Conservation (phyloP, 441 rosid genomes). For the Manihot esculenta region DNA sequence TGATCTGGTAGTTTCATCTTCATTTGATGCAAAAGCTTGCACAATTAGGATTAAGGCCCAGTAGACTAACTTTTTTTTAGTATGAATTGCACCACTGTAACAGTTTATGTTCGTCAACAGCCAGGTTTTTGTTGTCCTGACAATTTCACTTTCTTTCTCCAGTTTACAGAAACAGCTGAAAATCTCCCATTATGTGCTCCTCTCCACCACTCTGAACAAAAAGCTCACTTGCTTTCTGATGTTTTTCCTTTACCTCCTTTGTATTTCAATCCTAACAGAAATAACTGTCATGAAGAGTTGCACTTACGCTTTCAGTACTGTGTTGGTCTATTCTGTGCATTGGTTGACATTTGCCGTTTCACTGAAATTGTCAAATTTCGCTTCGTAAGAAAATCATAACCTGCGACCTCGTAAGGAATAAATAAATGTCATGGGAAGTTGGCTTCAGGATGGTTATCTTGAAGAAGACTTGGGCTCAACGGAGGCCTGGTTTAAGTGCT, state of each 20-base stretch:
- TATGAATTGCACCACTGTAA: too few species aligned
- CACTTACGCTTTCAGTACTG: not conserved
- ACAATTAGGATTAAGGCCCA: too few species aligned
- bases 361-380: not conserved
- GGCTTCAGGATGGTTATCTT: too few species aligned
- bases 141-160: not conserved
- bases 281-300: not conserved
- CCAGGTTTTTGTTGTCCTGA: not conserved
- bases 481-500: too few species aligned
- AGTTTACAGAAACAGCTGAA: constrained; percentile 1
- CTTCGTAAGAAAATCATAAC: too few species aligned
- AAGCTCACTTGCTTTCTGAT: not conserved
- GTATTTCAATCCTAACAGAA: not conserved
- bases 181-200: not conserved
- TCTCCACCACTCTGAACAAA: not conserved
- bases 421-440: too few species aligned
- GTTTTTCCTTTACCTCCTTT: not conserved
- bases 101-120: too few species aligned
- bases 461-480: too few species aligned
- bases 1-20: not conserved
- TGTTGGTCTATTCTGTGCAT: not conserved
- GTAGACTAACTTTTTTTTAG: too few species aligned
- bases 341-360: not conserved
- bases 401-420: too few species aligned
- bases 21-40: not conserved